Conservation (phyloP, 306 rosid species). For the peach (Prunus persica) region Prunus_persica_NCBIv2 NC_034010.1:933001-933500, state of each 20-base stretch:
- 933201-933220: slow-evolving; percentile 51
- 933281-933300: slow-evolving; percentile 56
- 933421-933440: background rate
- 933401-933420: background rate
- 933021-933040: slow-evolving; percentile 48
- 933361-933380: background rate
- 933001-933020: slow-evolving; percentile 23
- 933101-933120: slow-evolving; percentile 55
- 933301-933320: background rate
- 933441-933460: background rate
- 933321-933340: background rate
- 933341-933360: background rate
- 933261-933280: slow-evolving; percentile 46
- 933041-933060: slow-evolving; percentile 45
- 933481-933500: too few relatives aligned
- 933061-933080: slow-evolving; percentile 37
- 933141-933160: slow-evolving; percentile 30
- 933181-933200: slow-evolving; percentile 48
- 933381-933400: background rate
- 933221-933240: slow-evolving; percentile 51
- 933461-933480: background rate
- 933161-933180: slow-evolving; percentile 50
- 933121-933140: slow-evolving; percentile 40
- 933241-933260: slow-evolving; percentile 50
- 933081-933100: slow-evolving; percentile 42